Evolutionary conservation across 257 asterid species (phyloP).

Genomic region (Nicotiana benthamiana): DNA sequence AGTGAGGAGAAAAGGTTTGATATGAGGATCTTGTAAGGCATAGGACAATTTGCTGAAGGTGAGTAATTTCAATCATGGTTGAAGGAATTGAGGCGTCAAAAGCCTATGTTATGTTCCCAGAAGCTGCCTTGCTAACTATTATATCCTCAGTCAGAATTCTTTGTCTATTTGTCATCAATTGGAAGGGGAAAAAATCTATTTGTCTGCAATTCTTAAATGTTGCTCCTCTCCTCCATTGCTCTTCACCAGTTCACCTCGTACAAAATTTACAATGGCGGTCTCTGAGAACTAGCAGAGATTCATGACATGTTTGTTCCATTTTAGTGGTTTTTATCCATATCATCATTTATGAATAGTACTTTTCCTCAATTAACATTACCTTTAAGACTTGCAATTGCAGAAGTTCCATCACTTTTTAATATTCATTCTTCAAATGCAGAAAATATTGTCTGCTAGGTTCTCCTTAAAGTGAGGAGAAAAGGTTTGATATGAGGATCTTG

Average conservation of each 20-base stretch:
- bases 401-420: not conserved
- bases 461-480: not conserved
- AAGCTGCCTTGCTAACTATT: not conserved
- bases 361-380: not conserved
- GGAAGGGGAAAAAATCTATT: not conserved
- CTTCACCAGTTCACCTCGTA: not conserved
- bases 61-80: not conserved
- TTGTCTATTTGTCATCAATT: too few relatives aligned
- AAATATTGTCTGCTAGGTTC: not conserved
- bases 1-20: not conserved
- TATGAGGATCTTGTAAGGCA: not conserved
- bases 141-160: not conserved
- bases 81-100: not conserved
- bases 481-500: not conserved
- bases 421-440: not conserved
- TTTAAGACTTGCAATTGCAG: not conserved
- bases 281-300: not conserved
- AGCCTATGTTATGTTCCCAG: not conserved
- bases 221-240: not conserved
- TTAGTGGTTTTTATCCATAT: not conserved
- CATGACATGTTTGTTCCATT: not conserved
- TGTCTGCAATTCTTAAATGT: not conserved
- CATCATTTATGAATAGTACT: not conserved
- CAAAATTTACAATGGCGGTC: not conserved
- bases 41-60: not conserved